These are phyloP conservation scores for Ceriops decandra DNA, from an alignment of 345 rosid species.

Conservation along the genomic window DNA sequence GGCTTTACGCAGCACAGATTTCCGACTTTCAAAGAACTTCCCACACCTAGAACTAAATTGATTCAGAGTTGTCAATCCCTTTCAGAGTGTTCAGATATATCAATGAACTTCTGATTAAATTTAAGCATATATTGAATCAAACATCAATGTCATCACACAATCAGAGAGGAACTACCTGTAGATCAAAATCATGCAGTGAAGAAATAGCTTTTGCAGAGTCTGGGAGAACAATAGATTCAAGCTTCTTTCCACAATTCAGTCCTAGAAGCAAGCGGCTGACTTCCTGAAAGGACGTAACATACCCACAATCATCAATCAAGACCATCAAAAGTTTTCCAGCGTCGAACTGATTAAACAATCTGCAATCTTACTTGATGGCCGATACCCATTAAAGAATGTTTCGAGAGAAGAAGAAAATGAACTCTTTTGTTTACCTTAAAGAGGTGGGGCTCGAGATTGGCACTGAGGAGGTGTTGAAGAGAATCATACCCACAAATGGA, in stretches of 20 bases:
- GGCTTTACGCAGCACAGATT: neutral
- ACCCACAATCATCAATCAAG: too few relatives aligned
- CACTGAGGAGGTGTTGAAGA: slow-evolving; percentile 57
- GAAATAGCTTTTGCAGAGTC: slow-evolving; percentile 54
- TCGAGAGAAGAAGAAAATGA: neutral
- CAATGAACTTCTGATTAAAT: neutral
- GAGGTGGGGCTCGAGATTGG: slow-evolving; percentile 74
- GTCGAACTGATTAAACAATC: neutral
- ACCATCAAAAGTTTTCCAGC: too few relatives aligned
- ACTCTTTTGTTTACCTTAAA: slow-evolving; percentile 42
- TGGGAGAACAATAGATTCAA: slow-evolving; percentile 43
- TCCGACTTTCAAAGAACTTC: neutral
- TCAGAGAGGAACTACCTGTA: slow-evolving; percentile 47
- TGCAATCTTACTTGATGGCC: neutral
- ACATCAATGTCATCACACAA: neutral
- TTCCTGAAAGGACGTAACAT: slow-evolving; percentile 43
- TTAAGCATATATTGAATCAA: neutral
- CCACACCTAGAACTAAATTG: neutral
- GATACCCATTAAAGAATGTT: neutral
- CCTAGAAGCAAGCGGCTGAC: slow-evolving; percentile 76
- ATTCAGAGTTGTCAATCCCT: neutral
- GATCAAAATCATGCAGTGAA: slow-evolving; percentile 63
- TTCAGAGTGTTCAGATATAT: neutral
- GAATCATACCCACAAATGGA: slow-evolving; percentile 81
- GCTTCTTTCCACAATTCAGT: slow-evolving; percentile 63